Percentiles rank a stretch among this genome's conserved stretches.
These are phyloP conservation scores for Bathelium albidoporum DNA, from an alignment of 495 filamentous ascomycete genomes.

Conservation along the genomic window DNA sequence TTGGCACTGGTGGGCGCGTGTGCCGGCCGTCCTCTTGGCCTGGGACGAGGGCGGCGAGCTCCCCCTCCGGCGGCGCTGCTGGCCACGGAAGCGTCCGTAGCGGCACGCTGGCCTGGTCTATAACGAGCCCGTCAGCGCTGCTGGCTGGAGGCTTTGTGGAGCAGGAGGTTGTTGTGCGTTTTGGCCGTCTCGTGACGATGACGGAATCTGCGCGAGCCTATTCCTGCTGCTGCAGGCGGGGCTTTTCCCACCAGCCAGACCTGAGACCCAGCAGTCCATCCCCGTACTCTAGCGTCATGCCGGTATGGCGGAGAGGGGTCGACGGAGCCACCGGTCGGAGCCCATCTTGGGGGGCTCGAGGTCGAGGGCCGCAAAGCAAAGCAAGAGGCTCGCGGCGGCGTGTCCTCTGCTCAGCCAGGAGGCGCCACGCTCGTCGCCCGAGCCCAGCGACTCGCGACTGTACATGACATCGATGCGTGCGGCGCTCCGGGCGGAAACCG, in stretches of 20 bases:
- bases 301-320: neutral
- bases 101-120: neutral
- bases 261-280: neutral
- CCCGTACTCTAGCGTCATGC: neutral
- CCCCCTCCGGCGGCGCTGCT: neutral
- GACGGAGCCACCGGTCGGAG: neutral
- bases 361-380: neutral
- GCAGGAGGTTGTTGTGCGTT: neutral
- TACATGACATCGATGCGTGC: neutral
- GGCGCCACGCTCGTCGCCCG: neutral
- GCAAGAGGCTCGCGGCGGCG: no score
- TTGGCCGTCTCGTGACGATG: neutral
- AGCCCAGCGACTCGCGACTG: neutral
- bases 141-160: neutral
- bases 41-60: neutral
- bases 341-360: neutral
- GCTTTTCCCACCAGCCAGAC: neutral
- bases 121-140: neutral
- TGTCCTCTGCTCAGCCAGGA: neutral
- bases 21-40: neutral
- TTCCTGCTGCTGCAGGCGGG: neutral
- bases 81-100: neutral
- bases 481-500: neutral
- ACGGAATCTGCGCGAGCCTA: slow-evolving; percentile 1
- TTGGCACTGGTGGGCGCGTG: neutral